Percentiles rank a stretch among this genome's conserved stretches.
phyloP scores from a whole-genome alignment of 176 grass and related monocot genomes.

The Tillandsia fasciculata region DNA sequence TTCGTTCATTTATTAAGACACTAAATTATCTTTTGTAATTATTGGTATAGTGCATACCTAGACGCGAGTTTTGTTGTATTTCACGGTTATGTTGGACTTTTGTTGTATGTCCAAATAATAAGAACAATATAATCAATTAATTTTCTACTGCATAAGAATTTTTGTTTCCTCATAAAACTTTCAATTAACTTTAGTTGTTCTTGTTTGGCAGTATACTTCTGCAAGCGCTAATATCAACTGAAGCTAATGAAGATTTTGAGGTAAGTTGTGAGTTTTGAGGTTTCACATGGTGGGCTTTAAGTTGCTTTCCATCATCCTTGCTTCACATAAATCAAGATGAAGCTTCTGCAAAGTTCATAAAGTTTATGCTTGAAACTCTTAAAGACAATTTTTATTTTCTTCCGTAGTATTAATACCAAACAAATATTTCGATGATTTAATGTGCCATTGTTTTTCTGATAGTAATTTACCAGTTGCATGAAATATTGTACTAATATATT shows the following conservation, averaged over 20 bases:
- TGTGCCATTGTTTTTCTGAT: neutral
- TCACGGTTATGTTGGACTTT: neutral
- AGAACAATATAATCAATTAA: no score
- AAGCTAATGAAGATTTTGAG: slow-evolving; percentile 80
- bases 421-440: no score
- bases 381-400: no score
- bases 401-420: no score
- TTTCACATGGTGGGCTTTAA: neutral
- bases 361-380: no score
- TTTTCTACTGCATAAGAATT: neutral
- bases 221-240: slow-evolving; percentile 70
- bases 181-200: slow-evolving; percentile 23
- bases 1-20: slow-evolving; percentile 21
- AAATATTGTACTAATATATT: neutral
- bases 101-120: no score
- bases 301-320: neutral
- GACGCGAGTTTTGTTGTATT: slow-evolving; percentile 1
- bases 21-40: slow-evolving; percentile 1
- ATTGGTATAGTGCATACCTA: neutral
- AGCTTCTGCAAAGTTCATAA: no score
- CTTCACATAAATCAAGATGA: no score
- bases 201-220: slow-evolving; percentile 73
- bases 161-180: slow-evolving; percentile 2
- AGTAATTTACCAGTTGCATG: neutral
- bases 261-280: slow-evolving; percentile 20